Evolutionary conservation across 176 grass and related monocot species (phyloP).

Genomic region (Ananas comosus): DNA sequence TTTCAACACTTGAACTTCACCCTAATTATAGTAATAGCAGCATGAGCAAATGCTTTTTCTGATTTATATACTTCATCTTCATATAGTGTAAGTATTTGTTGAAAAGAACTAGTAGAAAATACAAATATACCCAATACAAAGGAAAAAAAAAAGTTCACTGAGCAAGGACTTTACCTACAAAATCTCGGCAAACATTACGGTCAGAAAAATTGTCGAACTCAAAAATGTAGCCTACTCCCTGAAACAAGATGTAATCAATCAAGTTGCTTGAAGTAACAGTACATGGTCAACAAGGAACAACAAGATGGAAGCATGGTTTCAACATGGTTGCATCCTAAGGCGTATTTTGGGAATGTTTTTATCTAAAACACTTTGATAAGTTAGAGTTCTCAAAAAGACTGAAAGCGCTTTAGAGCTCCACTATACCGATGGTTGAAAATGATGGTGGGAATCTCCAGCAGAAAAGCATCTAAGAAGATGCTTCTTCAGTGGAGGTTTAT

Average conservation of each 20-base stretch:
- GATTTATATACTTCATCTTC: no score
- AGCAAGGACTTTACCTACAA: slow-evolving; percentile 56
- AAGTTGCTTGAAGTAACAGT: slow-evolving; percentile 8
- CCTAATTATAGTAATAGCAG: no score
- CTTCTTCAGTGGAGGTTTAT: no score
- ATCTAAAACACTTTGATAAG: no score
- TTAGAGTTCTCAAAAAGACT: no score
- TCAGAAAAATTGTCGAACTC: slow-evolving; percentile 75
- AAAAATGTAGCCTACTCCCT: slow-evolving; percentile 91
- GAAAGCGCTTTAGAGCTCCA: no score
- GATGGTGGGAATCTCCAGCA: no score
- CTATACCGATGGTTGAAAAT: no score
- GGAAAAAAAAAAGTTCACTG: slow-evolving; percentile 4
- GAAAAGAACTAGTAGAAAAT: slow-evolving; percentile 2
- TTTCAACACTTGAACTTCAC: no score
- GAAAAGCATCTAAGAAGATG: no score
- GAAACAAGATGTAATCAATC: slow-evolving; percentile 16
- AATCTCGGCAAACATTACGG: slow-evolving; percentile 58
- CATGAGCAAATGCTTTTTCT: no score
- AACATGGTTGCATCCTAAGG: background rate
- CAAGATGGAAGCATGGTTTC: background rate
- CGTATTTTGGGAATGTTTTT: no score
- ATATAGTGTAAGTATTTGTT: slow-evolving; percentile 5
- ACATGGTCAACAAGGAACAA: background rate
- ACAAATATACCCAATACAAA: slow-evolving; percentile 2